These are phyloP conservation scores for Phytophthora quininea DNA, from an alignment of 352 stramenopile genomes.

Conservation along the genomic window DNA sequence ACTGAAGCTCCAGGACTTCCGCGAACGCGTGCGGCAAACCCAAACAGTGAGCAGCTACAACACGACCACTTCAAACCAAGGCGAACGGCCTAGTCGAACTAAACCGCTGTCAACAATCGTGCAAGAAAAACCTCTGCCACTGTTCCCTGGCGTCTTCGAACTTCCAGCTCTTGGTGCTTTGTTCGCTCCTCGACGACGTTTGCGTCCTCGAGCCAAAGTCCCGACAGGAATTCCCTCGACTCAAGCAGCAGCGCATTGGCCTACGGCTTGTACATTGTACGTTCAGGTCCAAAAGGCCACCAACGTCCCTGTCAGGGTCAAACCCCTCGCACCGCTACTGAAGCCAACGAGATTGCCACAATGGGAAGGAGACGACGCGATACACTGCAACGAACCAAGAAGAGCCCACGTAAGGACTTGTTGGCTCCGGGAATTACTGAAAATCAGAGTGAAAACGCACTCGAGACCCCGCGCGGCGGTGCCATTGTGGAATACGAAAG, in stretches of 20 bases:
- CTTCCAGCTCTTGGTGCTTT: constrained; percentile 58
- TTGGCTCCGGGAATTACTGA: background rate
- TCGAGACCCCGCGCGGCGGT: constrained; percentile 16
- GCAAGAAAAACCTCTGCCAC: constrained; percentile 83
- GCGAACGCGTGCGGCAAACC: constrained; percentile 51
- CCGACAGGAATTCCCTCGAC: constrained; percentile 12
- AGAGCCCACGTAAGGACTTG: constrained; percentile 19
- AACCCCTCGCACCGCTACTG: constrained; percentile 14
- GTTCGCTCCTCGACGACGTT: constrained; percentile 56
- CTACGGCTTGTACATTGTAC: constrained; percentile 73
- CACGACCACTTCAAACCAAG: constrained; percentile 18
- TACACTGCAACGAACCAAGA: constrained; percentile 28
- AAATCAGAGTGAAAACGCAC: constrained; percentile 18
- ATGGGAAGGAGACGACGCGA: constrained; percentile 18
- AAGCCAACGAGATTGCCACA: constrained; percentile 18
- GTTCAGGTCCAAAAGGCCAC: constrained; percentile 82
- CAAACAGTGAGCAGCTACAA: constrained; percentile 36
- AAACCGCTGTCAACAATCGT: constrained; percentile 70
- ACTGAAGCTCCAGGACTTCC: constrained; percentile 69
- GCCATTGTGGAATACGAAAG: constrained; percentile 39
- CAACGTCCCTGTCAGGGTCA: constrained; percentile 75
- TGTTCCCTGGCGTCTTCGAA: constrained; percentile 74
- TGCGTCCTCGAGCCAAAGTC: constrained; percentile 51
- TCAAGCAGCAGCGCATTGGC: constrained; percentile 47
- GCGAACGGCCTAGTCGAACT: constrained; percentile 24